A percentile compares a stretch with the other conserved stretches of the same genome.
Evolutionary conservation across 805 yeast species (phyloP).

Genomic region (Candida hispaniensis): DNA sequence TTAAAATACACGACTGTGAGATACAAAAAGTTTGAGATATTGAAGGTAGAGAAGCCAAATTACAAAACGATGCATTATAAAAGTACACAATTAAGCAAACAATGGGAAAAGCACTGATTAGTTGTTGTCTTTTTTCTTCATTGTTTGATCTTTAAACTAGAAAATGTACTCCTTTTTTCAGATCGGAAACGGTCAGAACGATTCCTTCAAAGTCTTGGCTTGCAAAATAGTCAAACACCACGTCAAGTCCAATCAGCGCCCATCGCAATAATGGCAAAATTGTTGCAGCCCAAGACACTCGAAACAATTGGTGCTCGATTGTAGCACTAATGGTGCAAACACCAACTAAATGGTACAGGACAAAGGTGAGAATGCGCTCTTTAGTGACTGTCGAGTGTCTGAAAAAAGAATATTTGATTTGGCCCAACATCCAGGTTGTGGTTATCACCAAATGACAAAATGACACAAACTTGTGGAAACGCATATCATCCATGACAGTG

Average conservation of each 20-base stretch:
- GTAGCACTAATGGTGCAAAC: conserved; percentile 38
- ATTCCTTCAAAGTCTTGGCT: conserved; percentile 48
- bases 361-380: conserved; percentile 9
- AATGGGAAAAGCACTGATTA: no score
- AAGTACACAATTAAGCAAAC: no score
- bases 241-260: conserved; percentile 61
- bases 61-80: no score
- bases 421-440: conserved; percentile 8
- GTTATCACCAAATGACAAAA: conserved; percentile 7
- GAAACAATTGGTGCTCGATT: conserved; percentile 68
- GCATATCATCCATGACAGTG: conserved; percentile 6
- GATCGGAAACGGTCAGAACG: conserved; percentile 27
- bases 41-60: no score
- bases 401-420: conserved; percentile 17
- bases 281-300: conserved; percentile 68
- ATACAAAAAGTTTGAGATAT: no score
- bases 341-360: conserved; percentile 2
- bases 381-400: conserved; percentile 1
- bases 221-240: conserved; percentile 64
- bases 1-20: no score
- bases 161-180: conserved; percentile 9
- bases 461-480: conserved; percentile 6
- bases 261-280: conserved; percentile 76
- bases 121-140: no score
- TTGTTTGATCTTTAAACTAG: no score